Evolutionary conservation across 306 rosid genomes (phyloP), one percentile per base, ranked within the genome.

Genomic region (Pterocarpus santalinus): DNA sequence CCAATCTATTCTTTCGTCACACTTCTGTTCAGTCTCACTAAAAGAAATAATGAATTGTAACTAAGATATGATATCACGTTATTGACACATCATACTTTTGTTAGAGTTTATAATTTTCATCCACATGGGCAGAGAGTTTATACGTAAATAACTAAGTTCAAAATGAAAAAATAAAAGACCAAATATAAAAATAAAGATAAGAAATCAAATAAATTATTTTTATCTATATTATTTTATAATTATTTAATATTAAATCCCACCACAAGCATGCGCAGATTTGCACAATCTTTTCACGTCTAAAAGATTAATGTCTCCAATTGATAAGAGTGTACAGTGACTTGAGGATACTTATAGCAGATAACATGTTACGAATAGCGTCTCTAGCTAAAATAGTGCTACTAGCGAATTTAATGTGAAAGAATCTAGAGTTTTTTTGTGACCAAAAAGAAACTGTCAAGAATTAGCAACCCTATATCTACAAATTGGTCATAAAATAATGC

Each of bases 391-490:
- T 13, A 58, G 28, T 41, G 34, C 22, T 4, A 41, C 16, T 5
- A 28, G 1, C 3, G 9, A 44, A 4, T 7, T 58, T 73, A 5
- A 12, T 22, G 30, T 13, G 56, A 58, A 73, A 17, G 44, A 49
- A 46, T 1, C 38, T 32, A 49, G 9, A 14, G 16, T 4, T 49
- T 63, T 71, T 71, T 71, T 14, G 22, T 4, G n/a, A 14, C 9
- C 17, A 32, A 77, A 13, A 22, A 22, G 15, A 32, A 61, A 32
- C 3, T 30, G 2, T 34, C 52, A 3, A 51, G 28, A 65, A 52
- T 5, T 14, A 60, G 11, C 46, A 49, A 72, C 66, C 35, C 76
- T 55, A 64, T 39, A 32, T 56, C 32, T 65, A 17, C 34, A 81
- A 38, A 81, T 5, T 2, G 51, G 33, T 58, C 71, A 61, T 73